Evolutionary conservation across 139 green algal genomes (phyloP).

Genomic region (Spirogloea muscicola): DNA sequence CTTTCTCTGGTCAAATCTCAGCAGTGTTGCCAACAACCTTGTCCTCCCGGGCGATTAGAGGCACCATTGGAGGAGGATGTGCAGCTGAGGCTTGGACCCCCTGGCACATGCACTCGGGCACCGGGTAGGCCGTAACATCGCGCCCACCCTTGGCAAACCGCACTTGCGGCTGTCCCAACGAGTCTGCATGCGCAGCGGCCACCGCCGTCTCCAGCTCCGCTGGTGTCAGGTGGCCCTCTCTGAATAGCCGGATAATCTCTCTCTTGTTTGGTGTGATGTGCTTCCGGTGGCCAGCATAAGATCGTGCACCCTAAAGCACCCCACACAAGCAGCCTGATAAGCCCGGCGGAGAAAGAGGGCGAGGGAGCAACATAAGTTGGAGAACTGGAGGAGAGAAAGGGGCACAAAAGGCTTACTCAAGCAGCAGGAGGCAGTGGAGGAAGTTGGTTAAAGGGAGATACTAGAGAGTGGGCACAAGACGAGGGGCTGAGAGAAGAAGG

Average conservation of each 20-base stretch:
- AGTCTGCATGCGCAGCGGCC: neutral
- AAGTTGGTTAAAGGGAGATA: too few relatives aligned
- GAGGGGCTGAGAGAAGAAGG: too few relatives aligned
- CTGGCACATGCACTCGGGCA: conserved; percentile 27
- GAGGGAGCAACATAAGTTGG: neutral
- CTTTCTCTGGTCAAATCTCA: too few relatives aligned
- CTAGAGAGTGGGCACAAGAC: too few relatives aligned
- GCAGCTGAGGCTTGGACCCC: too few relatives aligned
- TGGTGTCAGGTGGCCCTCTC: neutral
- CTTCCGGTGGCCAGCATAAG: conserved; percentile 31
- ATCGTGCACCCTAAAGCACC: conserved; percentile 14
- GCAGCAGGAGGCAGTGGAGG: neutral
- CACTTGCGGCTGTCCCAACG: neutral
- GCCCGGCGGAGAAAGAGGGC: neutral
- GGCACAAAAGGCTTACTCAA: neutral
- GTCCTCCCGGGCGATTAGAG: too few relatives aligned
- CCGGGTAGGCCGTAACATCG: conserved; percentile 21
- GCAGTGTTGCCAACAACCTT: too few relatives aligned
- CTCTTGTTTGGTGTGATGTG: conserved; percentile 25
- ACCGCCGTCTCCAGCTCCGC: conserved; percentile 14
- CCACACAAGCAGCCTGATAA: too few relatives aligned
- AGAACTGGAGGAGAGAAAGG: neutral
- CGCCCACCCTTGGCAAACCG: neutral
- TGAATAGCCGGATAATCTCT: neutral
- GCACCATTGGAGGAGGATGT: too few relatives aligned